Conservation (phyloP, 805 yeast species). For the Candida oleophila region DNA sequence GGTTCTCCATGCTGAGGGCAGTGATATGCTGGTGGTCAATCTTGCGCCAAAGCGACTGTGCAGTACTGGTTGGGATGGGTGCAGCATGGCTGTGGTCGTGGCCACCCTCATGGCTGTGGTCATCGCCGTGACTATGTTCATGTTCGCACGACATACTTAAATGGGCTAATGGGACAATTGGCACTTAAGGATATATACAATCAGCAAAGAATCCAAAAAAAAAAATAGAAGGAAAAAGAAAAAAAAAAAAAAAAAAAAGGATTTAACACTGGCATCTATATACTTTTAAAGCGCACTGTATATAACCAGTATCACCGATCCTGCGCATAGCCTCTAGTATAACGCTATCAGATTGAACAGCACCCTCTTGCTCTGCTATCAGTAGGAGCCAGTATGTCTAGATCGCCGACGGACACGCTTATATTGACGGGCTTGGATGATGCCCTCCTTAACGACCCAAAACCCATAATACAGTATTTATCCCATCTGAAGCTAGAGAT, state of each 20-base stretch:
- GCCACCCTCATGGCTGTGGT: slow-evolving; percentile 29
- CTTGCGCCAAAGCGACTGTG: slow-evolving; percentile 63
- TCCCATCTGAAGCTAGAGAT: slow-evolving; percentile 21
- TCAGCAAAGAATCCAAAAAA: not conserved
- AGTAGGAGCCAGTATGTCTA: not conserved
- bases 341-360: not conserved
- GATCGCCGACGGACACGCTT: slow-evolving; percentile 33
- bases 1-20: slow-evolving; percentile 62
- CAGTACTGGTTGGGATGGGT: slow-evolving; percentile 66
- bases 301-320: not conserved
- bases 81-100: slow-evolving; percentile 42
- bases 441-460: slow-evolving; percentile 24
- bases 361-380: not conserved
- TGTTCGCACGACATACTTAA: slow-evolving; percentile 12
- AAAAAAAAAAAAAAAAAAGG: not conserved
- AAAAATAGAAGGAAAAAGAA: too few species aligned
- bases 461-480: slow-evolving; percentile 23
- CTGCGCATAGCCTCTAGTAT: not conserved
- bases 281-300: not conserved
- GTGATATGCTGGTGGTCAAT: slow-evolving; percentile 60
- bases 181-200: not conserved
- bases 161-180: too few species aligned
- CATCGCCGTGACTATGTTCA: slow-evolving; percentile 25
- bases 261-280: not conserved
- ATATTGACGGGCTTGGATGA: slow-evolving; percentile 30